phyloP scores from a whole-genome alignment of 2,329 filamentous ascomycete species.

The Xylaria sp. region DNA sequence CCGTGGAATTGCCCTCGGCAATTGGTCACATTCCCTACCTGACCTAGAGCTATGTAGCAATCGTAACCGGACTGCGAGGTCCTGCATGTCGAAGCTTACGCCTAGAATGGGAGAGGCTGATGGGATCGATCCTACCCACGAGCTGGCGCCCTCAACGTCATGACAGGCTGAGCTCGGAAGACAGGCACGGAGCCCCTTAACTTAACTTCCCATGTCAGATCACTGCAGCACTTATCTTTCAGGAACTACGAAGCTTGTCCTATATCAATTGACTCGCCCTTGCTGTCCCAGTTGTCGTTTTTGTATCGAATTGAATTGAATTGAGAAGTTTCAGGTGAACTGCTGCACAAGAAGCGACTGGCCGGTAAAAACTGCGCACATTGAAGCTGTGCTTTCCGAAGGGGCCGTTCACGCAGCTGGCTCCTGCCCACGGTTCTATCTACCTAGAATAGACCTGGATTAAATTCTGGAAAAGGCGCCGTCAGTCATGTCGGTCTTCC shows the following conservation, averaged over 20 bases:
- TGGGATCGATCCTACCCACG: background rate
- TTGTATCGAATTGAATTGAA: background rate
- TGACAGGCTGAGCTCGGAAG: background rate
- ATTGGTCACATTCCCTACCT: background rate
- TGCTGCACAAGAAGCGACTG: background rate
- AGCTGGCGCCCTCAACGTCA: background rate
- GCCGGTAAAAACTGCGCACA: background rate
- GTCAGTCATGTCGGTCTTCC: slow-evolving; percentile 24
- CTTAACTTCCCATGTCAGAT: background rate
- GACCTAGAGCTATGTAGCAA: background rate
- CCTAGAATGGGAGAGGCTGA: background rate
- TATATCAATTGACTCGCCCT: background rate
- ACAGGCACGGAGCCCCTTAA: background rate
- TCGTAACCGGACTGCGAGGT: background rate
- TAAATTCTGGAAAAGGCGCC: background rate
- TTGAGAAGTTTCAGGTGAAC: background rate
- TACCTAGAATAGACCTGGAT: background rate
- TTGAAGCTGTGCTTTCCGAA: background rate
- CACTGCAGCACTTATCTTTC: background rate
- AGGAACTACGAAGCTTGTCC: background rate
- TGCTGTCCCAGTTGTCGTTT: background rate
- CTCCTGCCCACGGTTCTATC: no score
- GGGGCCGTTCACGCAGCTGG: no score
- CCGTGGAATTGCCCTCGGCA: background rate
- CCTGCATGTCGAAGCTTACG: background rate